Percentiles rank a stretch among this genome's conserved stretches.
Conservation (phyloP, 2,329 filamentous ascomycete species). For the Microdochium nivale region DNA sequence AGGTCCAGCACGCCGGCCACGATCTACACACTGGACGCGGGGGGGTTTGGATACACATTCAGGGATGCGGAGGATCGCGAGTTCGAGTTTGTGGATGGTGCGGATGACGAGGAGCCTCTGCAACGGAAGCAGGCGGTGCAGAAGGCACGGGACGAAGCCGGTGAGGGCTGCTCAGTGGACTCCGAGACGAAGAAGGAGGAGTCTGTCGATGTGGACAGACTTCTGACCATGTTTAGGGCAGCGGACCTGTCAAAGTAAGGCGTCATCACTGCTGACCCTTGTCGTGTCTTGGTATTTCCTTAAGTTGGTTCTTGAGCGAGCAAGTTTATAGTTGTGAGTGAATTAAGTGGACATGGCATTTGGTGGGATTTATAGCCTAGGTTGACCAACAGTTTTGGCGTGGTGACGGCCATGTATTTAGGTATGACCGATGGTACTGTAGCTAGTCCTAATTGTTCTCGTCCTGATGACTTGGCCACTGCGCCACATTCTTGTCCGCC, state of each 20-base stretch:
- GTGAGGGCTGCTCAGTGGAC: background rate
- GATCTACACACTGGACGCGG: slow-evolving; percentile 2
- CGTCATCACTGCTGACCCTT: too few species aligned
- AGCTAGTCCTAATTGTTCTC: too few species aligned
- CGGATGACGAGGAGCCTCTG: background rate
- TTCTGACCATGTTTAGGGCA: background rate
- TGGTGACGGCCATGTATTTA: too few species aligned
- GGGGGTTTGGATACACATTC: slow-evolving; percentile 3
- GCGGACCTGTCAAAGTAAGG: background rate
- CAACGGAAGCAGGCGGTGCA: background rate
- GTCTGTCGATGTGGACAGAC: background rate
- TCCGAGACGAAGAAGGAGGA: background rate
- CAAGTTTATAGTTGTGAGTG: too few species aligned
- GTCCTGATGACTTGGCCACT: too few species aligned
- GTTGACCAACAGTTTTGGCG: too few species aligned
- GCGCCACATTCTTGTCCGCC: too few species aligned
- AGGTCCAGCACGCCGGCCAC: background rate
- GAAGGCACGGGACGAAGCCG: background rate
- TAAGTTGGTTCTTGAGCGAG: too few species aligned
- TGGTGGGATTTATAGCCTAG: too few species aligned
- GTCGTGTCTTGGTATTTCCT: too few species aligned
- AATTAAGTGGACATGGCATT: too few species aligned
- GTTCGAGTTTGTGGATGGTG: slow-evolving; percentile 3
- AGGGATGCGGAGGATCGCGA: slow-evolving; percentile 1
- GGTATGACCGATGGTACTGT: too few species aligned